Evolutionary conservation across 140 eudicot species (phyloP), one percentile per base, ranked within the genome.

Genomic region (Ambrosia hybrid): DNA sequence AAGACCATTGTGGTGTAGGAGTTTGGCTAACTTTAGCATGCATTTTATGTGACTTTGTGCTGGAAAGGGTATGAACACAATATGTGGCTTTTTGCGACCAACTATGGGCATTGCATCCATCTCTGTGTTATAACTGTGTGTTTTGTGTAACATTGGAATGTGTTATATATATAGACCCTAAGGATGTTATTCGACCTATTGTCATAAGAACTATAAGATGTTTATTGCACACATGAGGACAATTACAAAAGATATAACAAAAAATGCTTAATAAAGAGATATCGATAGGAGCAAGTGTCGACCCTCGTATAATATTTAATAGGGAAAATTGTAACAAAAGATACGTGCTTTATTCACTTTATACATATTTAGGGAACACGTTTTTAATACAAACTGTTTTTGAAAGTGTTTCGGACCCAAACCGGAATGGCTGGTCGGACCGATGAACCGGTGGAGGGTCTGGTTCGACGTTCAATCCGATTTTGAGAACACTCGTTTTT

Each of bases 41-140:
- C 70, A 65, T 53, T 65, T 65, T 14, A 65, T 39, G 52, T 65
- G 70, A 41, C 55, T 65, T 65, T 65, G 70, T 62, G 67, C 67
- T 1, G 67, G 67, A 62, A 36, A 62, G 36, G 67, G 67, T 62
- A 62, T 62, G 26, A 65, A 41, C 70, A 65, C 70, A n/a, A 41
- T 53, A 65, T 65, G 70, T 8, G 70, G 70, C 37, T 39, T 65
- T 11, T 16, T 65, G 51, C 12, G 8, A 41, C 41, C 37, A 15
- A 14, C 1, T 41, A 12, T 41, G 26, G 53, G 13, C 67, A 5
- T 34, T 8, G 51, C 9, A 15, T 61, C 51, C 70, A 72, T 73
- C 34, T 60, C 6, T n/a, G n/a, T 39, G 36, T 41, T 73, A 2
- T 41, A 4, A 17, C 45, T 59, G 46, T 30, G 26, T 26, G 46